Base-by-base conservation (phyloP, 2,329 filamentous ascomycete genomes). In the Xylaria sp. region DNA sequence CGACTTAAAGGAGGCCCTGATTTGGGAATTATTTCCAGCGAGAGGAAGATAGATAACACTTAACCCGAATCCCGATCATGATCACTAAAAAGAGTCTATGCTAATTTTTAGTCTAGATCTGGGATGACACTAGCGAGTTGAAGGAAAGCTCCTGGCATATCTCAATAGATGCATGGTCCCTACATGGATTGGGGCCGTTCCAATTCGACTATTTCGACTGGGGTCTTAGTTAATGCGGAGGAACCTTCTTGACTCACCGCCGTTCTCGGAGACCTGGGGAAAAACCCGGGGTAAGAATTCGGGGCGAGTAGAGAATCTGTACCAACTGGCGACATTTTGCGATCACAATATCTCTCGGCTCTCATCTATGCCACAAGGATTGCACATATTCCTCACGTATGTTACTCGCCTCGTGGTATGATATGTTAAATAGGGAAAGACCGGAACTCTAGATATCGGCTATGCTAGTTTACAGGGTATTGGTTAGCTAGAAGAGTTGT, bases 231-330 rank as follows among this genome's bases (percentile, higher is more conserved):
- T 15, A 6, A 36, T 65, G 62, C 46, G 55, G 55, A 52, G 55
- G 20, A 52, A 43, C 28, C 30, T 20, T 10, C 39, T 15, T 34
- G 46, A 59, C 45, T 53, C 62, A 59, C 23, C 61, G 41, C 55
- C 45, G 46, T 39, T 60, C 45, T 65, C 56, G 62, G 62, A 64
- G 61, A 50, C 45, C 45, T 60, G 56, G 62, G 30, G 55, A 25
- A 59, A 36, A 55, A 55, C 36, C 60, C 45, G 62, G 61, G 62
- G 62, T 36, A 52, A 18, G 57, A 15, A 6, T 1, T 43, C 62
- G 62, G 56, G 46, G 36, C 23, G 20, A 45, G 62, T 36, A 56
- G 62, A 56, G 50, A 45, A 53, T 43, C 45, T 28, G 34, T 30
- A 36, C 23, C 13, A 18, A 10, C 39, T 4, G 41, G 48, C 15